Evolutionary conservation across 108 stramenopile species (phyloP).

Genomic region (Conticribra guillardii): DNA sequence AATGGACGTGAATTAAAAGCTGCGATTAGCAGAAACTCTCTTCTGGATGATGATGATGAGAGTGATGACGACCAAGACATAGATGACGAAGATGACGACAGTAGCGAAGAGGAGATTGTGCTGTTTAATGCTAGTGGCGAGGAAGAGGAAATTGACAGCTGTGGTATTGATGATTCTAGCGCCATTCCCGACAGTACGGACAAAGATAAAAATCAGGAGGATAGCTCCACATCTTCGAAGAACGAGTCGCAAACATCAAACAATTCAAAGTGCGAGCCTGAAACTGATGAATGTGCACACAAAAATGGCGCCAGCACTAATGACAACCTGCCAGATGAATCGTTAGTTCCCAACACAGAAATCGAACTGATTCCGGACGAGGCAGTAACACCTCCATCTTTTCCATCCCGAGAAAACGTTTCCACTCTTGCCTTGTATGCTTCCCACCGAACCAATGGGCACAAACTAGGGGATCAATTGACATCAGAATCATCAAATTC

Average conservation of each 20-base stretch:
- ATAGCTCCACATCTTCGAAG: no score
- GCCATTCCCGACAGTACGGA: neutral
- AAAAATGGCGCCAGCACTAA: no score
- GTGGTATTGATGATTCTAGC: neutral
- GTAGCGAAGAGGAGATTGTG: conserved; percentile 25
- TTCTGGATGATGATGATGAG: conserved; percentile 34
- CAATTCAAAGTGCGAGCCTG: no score
- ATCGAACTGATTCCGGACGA: conserved; percentile 10
- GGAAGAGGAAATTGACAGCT: conserved; percentile 12
- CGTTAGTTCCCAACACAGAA: no score
- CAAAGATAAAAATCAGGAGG: neutral
- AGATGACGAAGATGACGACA: conserved; percentile 19
- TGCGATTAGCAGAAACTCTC: conserved; percentile 18
- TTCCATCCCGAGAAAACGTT: neutral
- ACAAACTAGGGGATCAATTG: neutral
- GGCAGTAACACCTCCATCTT: neutral
- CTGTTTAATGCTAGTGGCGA: conserved; percentile 19
- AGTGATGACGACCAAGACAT: neutral
- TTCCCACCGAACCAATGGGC: conserved; percentile 34
- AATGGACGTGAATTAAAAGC: conserved; percentile 4
- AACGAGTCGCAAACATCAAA: no score
- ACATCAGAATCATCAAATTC: conserved; percentile 4
- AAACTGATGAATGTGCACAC: no score
- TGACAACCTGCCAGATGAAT: no score
- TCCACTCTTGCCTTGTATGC: conserved; percentile 7